Evolutionary conservation across 768 basidiomycete genomes (phyloP), one percentile per base, ranked within the genome.

Genomic region (Gymnopilus junonius): DNA sequence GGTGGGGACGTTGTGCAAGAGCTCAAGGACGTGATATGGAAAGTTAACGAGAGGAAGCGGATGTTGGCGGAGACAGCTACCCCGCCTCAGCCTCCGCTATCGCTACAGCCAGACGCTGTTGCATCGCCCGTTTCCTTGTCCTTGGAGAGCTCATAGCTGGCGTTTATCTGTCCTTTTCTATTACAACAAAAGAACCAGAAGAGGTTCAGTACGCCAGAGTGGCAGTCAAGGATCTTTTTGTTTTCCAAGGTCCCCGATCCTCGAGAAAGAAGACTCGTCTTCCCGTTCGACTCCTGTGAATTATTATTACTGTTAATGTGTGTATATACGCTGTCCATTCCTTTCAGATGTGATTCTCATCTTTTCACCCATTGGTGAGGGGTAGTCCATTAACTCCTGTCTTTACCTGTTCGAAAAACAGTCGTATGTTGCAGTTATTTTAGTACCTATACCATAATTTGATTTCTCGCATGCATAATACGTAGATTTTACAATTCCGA

Each of bases 1-100:
- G 85, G 87, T 4, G 88, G 87, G 1, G 92, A 93, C 64, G 91
- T 94, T 35, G 91, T 94, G 5, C 87, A 92, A 72, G 92, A 94
- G 73, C 78, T 94, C 65, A 92, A 90, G 73, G 92, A 93, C 67
- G 92, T 94, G 11, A 94, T 94, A 31, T 92, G 90, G 90, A 90
- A 92, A 73, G 92, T 94, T 8, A 85, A 91, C 32, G 90, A 93
- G 75, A 80, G 82, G 69, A 79, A 87, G 72, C 76, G 89, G 63
- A 82, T 80, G 73, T 79, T 89, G 82, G 71, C 72, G 43, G 55
- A 58, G 35, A 39, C 54, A 17, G 31, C 43, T 17, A 29, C 48
- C 15, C 14, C 17, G 17, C 31, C 48, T 32, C 37, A 51, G 20
- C 21, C 39, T 21, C 55, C n/a, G n/a, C n/a, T n/a, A 58, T 29